Conservation (phyloP, 768 basidiomycete species). For the Lactifluus pinguis region DNA sequence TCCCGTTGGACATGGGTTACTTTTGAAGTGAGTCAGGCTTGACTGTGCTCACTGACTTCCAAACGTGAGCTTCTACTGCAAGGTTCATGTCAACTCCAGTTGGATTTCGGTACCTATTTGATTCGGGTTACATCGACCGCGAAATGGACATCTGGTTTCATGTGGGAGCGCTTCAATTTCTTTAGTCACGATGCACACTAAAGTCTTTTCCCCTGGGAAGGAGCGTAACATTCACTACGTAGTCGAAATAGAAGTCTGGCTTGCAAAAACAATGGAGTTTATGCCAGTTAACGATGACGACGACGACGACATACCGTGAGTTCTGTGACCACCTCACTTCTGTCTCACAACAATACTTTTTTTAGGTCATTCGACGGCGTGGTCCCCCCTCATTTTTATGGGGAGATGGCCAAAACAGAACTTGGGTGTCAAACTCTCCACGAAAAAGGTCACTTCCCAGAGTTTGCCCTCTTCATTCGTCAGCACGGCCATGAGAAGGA, state of each 20-base stretch:
- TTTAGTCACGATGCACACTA: neutral
- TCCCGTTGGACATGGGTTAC: conserved; percentile 78
- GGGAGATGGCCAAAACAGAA: conserved; percentile 94
- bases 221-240: conserved; percentile 92
- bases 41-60: neutral
- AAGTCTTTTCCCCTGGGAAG: conserved; percentile 33
- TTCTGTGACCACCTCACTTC: conserved; percentile 11
- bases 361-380: conserved; percentile 71
- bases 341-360: neutral
- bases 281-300: conserved; percentile 44
- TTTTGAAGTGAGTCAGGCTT: conserved; percentile 60
- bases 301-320: conserved; percentile 57
- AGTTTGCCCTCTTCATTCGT: conserved; percentile 86
- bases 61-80: neutral
- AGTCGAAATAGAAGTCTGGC: conserved; percentile 86
- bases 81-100: conserved; percentile 93
- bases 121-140: conserved; percentile 85
- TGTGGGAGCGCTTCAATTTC: conserved; percentile 36
- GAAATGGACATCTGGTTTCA: conserved; percentile 97
- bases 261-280: conserved; percentile 66
- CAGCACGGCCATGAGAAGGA: conserved; percentile 78
- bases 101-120: conserved; percentile 88
- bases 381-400: conserved; percentile 94
- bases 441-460: conserved; percentile 84
- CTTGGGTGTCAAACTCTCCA: conserved; percentile 86